Evolutionary conservation across 305 asterid species (phyloP), one percentile per base, ranked within the genome.

Genomic region (Rubia tinctorum): DNA sequence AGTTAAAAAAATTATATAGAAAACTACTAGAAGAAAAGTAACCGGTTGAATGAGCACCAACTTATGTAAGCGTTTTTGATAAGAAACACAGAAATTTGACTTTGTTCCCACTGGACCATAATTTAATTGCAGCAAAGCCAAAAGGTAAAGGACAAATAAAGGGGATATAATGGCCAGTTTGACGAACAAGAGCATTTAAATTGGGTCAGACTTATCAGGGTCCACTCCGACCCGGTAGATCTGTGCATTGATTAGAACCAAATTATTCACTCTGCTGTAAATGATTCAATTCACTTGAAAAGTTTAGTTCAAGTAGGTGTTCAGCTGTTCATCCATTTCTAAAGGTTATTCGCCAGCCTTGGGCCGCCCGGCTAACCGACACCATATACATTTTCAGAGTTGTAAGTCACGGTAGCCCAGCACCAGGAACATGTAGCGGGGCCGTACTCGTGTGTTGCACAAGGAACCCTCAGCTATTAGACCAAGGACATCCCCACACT

Each of bases 141-240:
- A 76, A 76, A 69, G 67, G 72, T 0, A 25, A 43, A 42, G 17
- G 80, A 71, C 68, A 55, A 62, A 58, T 22, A 43, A 17, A 47
- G 62, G 30, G 71, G 77, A 63, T 68, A 45, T 12, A 73, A 61
- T 78, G 67, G 81, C 68, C 81, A 61, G 49, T 61, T 73, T 61
- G 68, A 68, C 62, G 7, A 69, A 37, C 5, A 62, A 7, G 40
- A 12, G 44, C 72, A 68, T 61, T 77, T 60, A 61, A 27, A 72
- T 22, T 53, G 45, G 75, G 75, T 78, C 75, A 78, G 77, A 68
- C 67, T 34, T 44, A 15, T 8, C 27, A 6, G 77, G 75, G 76
- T 34, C 71, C 71, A 40, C 53, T 44, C 18, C 0, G 12, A 34
- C 51, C 61, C 23, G 71, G 30, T 65, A 12, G 15, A 44, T 73